Evolutionary conservation across 176 grass and related monocot species (phyloP).

Genomic region (Eleusine coracana): DNA sequence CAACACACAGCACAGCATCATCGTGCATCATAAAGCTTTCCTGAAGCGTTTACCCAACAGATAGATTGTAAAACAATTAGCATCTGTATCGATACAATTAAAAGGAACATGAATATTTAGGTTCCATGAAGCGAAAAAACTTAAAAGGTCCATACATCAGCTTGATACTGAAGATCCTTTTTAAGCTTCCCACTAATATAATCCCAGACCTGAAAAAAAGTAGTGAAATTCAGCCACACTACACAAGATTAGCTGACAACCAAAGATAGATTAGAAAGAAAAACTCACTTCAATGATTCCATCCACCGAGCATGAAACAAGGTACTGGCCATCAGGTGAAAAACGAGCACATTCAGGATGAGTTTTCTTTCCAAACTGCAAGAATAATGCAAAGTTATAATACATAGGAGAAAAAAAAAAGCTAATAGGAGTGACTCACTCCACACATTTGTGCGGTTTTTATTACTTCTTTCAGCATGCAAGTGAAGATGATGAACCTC

Average conservation of each 20-base stretch:
- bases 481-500: conserved; percentile 16
- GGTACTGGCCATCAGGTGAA: conserved; percentile 98
- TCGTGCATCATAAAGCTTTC: conserved; percentile 99
- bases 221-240: conserved; percentile 32
- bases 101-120: conserved; percentile 14
- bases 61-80: conserved; percentile 28
- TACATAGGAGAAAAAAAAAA: background rate
- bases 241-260: conserved; percentile 9
- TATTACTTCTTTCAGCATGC: conserved; percentile 18
- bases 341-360: conserved; percentile 97
- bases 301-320: conserved; percentile 96
- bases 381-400: conserved; percentile 32
- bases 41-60: conserved; percentile 52
- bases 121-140: conserved; percentile 20
- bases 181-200: conserved; percentile 97
- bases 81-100: conserved; percentile 14
- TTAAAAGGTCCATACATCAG: conserved; percentile 69
- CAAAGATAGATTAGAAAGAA: conserved; percentile 33
- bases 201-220: conserved; percentile 86
- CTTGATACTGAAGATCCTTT: conserved; percentile 99
- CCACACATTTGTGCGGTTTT: background rate
- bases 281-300: conserved; percentile 90
- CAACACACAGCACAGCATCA: conserved; percentile 87
- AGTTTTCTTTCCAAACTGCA: conserved; percentile 99
- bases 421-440: conserved; percentile 8